Percentiles rank a stretch among this genome's conserved stretches.
phyloP scores from a whole-genome alignment of 2,329 filamentous ascomycete species.

The Lasiodiplodia citricola region DNA sequence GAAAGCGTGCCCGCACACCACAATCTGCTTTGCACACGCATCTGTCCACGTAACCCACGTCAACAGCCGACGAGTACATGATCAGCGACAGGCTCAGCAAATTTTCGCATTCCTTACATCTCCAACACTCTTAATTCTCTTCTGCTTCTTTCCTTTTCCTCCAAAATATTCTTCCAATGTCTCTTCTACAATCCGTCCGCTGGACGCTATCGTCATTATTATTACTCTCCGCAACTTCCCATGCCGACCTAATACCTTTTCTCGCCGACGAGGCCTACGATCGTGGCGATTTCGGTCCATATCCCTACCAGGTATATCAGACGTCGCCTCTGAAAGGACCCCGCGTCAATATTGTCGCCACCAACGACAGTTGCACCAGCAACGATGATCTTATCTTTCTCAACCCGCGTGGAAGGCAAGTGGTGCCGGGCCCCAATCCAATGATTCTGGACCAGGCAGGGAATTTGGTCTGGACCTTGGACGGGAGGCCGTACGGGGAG shows the following conservation, averaged over 20 bases:
- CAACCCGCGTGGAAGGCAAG: conserved; percentile 27
- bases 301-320: conserved; percentile 29
- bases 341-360: conserved; percentile 29
- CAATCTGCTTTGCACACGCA: conserved; percentile 10
- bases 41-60: conserved; percentile 5
- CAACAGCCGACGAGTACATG: background rate
- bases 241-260: conserved; percentile 27
- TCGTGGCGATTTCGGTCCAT: conserved; percentile 31
- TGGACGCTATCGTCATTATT: conserved; percentile 20
- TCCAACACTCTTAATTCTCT: background rate
- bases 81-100: background rate
- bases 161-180: conserved; percentile 13
- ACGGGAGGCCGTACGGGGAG: conserved; percentile 33
- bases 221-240: background rate
- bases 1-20: background rate
- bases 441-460: conserved; percentile 43
- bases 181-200: conserved; percentile 11
- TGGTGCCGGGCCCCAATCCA: conserved; percentile 35
- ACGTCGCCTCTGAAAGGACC: conserved; percentile 29
- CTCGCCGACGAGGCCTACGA: conserved; percentile 30
- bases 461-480: conserved; percentile 41
- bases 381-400: conserved; percentile 28
- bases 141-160: background rate
- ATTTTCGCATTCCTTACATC: background rate
- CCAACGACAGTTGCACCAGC: conserved; percentile 21